phyloP scores from a whole-genome alignment of 129 eudicot species.

The Erigeron canadensis region DNA sequence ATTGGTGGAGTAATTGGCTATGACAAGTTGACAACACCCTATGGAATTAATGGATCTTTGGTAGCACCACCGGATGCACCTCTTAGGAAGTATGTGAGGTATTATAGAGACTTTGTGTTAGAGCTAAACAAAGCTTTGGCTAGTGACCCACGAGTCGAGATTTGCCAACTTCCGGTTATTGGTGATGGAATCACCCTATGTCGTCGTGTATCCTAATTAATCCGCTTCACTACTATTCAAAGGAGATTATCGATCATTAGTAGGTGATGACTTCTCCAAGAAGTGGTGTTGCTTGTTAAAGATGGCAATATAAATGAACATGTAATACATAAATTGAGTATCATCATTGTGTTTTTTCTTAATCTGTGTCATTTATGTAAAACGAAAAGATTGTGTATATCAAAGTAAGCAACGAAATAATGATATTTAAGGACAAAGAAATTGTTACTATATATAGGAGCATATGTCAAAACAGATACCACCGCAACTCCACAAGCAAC shows the following conservation, averaged over 20 bases:
- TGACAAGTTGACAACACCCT: constrained; percentile 4
- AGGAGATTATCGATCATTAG: neutral
- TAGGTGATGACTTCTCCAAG: neutral
- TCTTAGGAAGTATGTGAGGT: constrained; percentile 6
- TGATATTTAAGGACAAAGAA: too few relatives aligned
- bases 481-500: too few relatives aligned
- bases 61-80: constrained; percentile 13
- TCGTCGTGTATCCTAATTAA: neutral
- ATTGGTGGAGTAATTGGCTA: constrained; percentile 8
- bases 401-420: too few relatives aligned
- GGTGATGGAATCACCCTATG: constrained; percentile 5
- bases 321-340: neutral
- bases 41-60: constrained; percentile 6
- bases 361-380: neutral
- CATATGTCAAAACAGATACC: too few relatives aligned
- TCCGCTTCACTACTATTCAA: neutral
- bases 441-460: too few relatives aligned
- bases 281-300: neutral
- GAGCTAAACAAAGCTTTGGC: constrained; percentile 11
- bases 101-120: constrained; percentile 6
- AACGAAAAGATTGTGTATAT: too few relatives aligned
- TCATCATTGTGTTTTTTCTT: neutral
- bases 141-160: neutral
- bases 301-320: neutral
- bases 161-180: constrained; percentile 3